These are phyloP conservation scores for Coffea humblotiana DNA, from an alignment of 305 asterid species.

Conservation along the genomic window DNA sequence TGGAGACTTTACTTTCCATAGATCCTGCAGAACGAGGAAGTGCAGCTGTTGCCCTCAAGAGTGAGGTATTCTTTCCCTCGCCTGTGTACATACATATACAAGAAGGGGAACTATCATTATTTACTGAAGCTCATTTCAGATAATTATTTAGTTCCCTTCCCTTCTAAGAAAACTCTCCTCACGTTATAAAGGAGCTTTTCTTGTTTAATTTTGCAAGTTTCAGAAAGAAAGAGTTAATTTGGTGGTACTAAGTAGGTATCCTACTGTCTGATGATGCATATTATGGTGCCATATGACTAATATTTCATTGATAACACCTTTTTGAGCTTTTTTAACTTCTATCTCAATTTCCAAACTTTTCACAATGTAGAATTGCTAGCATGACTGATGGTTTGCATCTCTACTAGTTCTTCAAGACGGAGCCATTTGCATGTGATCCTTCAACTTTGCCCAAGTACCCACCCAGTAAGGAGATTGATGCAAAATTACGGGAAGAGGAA, in stretches of 20 bases:
- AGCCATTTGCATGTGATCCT: slow-evolving; percentile 39
- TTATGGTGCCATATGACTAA: background rate
- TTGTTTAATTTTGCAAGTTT: background rate
- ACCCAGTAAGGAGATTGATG: slow-evolving; percentile 41
- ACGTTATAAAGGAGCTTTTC: background rate
- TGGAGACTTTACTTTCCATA: slow-evolving; percentile 78
- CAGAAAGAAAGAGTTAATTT: background rate
- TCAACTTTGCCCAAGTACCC: slow-evolving; percentile 34
- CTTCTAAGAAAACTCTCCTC: background rate
- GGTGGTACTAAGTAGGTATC: background rate
- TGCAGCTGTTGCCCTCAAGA: slow-evolving; percentile 68
- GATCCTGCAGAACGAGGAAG: slow-evolving; percentile 78
- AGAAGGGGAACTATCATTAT: background rate
- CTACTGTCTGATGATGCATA: background rate
- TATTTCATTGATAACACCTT: background rate
- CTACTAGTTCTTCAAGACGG: slow-evolving; percentile 28
- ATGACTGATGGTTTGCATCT: slow-evolving; percentile 11
- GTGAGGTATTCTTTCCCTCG: slow-evolving; percentile 49
- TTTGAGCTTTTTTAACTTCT: background rate
- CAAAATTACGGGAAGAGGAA: slow-evolving; percentile 37
- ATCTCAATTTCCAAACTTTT: background rate
- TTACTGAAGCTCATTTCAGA: background rate
- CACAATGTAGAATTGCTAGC: background rate
- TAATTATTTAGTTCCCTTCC: background rate
- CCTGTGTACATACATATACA: background rate